These are phyloP conservation scores for Hypholoma sublateritium DNA, from an alignment of 768 basidiomycete genomes.

Conservation along the genomic window DNA sequence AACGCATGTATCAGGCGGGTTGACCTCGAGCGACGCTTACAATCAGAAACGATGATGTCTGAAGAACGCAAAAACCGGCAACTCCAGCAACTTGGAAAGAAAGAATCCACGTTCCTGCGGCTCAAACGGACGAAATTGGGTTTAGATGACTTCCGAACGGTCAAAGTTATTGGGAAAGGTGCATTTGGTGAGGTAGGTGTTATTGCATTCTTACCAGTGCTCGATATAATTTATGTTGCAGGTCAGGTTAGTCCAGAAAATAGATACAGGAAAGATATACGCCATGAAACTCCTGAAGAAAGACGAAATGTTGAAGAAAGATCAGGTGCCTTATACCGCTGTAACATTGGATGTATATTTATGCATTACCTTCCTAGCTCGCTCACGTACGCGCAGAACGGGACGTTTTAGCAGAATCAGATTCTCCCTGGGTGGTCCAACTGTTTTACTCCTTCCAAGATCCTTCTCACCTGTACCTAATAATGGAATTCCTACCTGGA, in stretches of 20 bases:
- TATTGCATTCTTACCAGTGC: neutral
- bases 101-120: conserved; percentile 87
- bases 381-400: conserved; percentile 98
- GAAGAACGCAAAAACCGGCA: conserved; percentile 89
- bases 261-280: conserved; percentile 96
- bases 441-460: conserved; percentile 99
- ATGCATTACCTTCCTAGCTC: conserved; percentile 48
- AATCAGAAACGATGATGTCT: conserved; percentile 63
- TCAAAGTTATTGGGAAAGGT: conserved; percentile 99
- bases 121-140: conserved; percentile 88
- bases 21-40: conserved; percentile 80
- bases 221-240: conserved; percentile 19
- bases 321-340: conserved; percentile 63
- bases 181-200: conserved; percentile 90
- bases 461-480: conserved; percentile 84
- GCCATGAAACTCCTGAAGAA: conserved; percentile 99
- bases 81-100: conserved; percentile 78
- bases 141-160: conserved; percentile 89
- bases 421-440: conserved; percentile 96
- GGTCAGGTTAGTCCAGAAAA: conserved; percentile 95
- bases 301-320: conserved; percentile 99
- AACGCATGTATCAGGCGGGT: conserved; percentile 59
- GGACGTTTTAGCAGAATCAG: conserved; percentile 93
- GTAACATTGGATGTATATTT: neutral
- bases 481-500: conserved; percentile 99